Evolutionary conservation across 129 eudicot genomes (phyloP).

Genomic region (Flaveria ramosissima): DNA sequence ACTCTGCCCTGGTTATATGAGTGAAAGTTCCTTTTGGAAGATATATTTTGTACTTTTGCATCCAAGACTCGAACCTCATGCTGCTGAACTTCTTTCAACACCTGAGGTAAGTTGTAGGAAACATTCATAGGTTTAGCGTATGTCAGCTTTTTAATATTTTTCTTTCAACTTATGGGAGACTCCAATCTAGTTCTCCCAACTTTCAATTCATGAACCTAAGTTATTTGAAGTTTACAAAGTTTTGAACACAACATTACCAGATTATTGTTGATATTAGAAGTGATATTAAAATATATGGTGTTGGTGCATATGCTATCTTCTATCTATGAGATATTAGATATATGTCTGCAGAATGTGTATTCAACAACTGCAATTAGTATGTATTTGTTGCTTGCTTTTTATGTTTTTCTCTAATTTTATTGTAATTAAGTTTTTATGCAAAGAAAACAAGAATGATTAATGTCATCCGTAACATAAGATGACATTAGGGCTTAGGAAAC

Average conservation of each 20-base stretch:
- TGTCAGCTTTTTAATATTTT: neutral
- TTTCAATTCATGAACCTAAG: neutral
- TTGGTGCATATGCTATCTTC: neutral
- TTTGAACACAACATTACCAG: neutral
- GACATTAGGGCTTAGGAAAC: neutral
- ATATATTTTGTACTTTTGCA: slow-evolving; percentile 90
- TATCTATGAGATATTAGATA: neutral
- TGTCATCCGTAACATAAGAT: neutral
- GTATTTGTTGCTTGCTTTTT: neutral
- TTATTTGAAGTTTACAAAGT: neutral
- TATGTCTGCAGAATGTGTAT: neutral
- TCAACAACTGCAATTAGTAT: slow-evolving; percentile 2
- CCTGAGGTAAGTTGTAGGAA: slow-evolving; percentile 57
- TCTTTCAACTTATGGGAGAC: neutral
- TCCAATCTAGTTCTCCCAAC: neutral
- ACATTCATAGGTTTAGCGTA: neutral
- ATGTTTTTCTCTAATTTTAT: neutral
- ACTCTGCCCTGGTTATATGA: slow-evolving; percentile 90
- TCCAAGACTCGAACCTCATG: slow-evolving; percentile 74
- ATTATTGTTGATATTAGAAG: neutral
- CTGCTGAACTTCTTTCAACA: slow-evolving; percentile 80
- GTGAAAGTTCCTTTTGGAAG: slow-evolving; percentile 83
- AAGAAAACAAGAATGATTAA: neutral
- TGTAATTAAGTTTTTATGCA: neutral
- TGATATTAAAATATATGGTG: slow-evolving; percentile 1